Base-by-base conservation (phyloP, 164 flowering plant species). In the Warburgia ugandensis region DNA sequence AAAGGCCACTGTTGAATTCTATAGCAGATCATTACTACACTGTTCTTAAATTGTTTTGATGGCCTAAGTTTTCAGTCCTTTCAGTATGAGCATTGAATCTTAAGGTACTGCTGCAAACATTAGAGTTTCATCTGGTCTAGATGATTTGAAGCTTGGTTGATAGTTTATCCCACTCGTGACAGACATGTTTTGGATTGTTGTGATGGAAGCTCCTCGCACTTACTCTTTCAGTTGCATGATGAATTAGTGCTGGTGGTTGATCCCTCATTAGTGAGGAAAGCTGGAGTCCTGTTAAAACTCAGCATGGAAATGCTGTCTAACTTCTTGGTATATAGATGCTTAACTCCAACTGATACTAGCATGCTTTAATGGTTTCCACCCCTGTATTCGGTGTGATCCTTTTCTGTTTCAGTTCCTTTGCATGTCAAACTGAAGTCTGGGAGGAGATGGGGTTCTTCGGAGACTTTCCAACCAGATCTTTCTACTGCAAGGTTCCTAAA, bases 291-390 rank as follows among this genome's bases (percentile, higher is more conserved):
- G 71, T 68, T 89, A 13, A 73, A 79, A 60, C 53, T 14, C 36
- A 61, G 84, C 83, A 94, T 94, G 99, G 99, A 88, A 73, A 78
- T 66, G 94, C 97, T 37, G 82, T 66, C n/a, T 71, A 73, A 8
- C 94, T 89, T 65, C 72, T 69, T 19, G 97, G 99, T 88, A 54
- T 54, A 13, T 5, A n/a, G n/a, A n/a, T n/a, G n/a, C n/a, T n/a
- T n/a, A n/a, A n/a, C n/a, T n/a, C n/a, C n/a, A n/a, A n/a, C n/a
- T n/a, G n/a, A n/a, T n/a, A n/a, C n/a, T 42, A 39, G 19, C 7
- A 38, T 20, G 41, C 20, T 1, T 16, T 3, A 5, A 13, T 39
- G 13, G 5, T 16, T 3, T 16, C 16, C 17, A 45, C 14, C 0
- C 30, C 9, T 12, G 16, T n/a, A n/a, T n/a, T n/a, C n/a, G n/a